Percentiles rank a stretch among this genome's conserved stretches.
Evolutionary conservation across 2,329 filamentous ascomycete genomes (phyloP).

Genomic region (Apiospora koreana): DNA sequence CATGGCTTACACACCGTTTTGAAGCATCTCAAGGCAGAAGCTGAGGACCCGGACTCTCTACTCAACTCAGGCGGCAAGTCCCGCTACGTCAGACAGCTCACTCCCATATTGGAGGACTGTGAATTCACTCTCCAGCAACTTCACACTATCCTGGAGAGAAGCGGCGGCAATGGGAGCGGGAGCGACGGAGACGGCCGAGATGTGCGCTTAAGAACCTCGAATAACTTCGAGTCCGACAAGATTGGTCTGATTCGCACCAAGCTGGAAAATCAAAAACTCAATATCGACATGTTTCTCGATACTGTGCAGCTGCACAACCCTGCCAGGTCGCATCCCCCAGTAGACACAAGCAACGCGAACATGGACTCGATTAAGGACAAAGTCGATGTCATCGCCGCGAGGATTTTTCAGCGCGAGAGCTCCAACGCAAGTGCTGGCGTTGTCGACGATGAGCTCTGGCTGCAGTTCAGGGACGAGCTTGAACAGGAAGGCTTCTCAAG

Average conservation of each 20-base stretch:
- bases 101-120: constrained; percentile 54
- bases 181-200: constrained; percentile 24
- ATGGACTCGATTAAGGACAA: constrained; percentile 61
- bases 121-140: constrained; percentile 57
- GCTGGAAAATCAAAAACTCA: constrained; percentile 53
- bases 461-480: constrained; percentile 58
- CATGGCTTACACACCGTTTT: constrained; percentile 56
- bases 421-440: constrained; percentile 37
- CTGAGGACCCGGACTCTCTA: constrained; percentile 56
- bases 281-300: constrained; percentile 58
- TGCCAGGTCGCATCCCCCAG: constrained; percentile 37
- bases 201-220: constrained; percentile 27
- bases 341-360: constrained; percentile 40
- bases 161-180: constrained; percentile 29
- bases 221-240: constrained; percentile 39
- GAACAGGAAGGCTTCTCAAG: constrained; percentile 59
- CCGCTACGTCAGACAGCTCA: constrained; percentile 51
- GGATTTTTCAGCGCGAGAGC: constrained; percentile 47
- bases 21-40: constrained; percentile 59
- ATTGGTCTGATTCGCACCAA: constrained; percentile 46
- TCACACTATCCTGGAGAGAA: constrained; percentile 52
- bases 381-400: constrained; percentile 57
- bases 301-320: constrained; percentile 55
- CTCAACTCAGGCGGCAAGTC: constrained; percentile 45
- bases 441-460: constrained; percentile 56